phyloP scores from a whole-genome alignment of 495 filamentous ascomycete species.

The Cenococcum geophilum region DNA sequence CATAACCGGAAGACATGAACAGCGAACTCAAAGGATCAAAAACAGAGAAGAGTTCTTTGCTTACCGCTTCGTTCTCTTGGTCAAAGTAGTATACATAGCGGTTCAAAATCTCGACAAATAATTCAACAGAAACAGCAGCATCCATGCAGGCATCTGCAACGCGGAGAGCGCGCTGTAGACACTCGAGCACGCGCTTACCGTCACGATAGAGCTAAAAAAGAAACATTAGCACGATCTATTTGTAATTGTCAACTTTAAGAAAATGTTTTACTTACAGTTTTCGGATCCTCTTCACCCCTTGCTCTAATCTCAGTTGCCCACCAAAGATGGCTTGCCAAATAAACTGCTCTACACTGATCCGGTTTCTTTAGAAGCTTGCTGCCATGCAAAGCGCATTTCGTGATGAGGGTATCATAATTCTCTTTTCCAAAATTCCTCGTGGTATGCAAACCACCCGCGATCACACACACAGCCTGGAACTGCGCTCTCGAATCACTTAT shows the following conservation, averaged over 20 bases:
- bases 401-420: slow-evolving; percentile 98
- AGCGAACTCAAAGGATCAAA: neutral
- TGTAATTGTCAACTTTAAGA: neutral
- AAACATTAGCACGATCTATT: slow-evolving; percentile 29
- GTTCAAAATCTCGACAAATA: slow-evolving; percentile 97
- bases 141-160: slow-evolving; percentile 99
- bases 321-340: slow-evolving; percentile 93
- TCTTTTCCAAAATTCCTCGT: slow-evolving; percentile 85
- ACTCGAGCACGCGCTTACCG: slow-evolving; percentile 93
- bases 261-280: slow-evolving; percentile 55
- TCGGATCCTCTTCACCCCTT: slow-evolving; percentile 74
- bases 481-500: slow-evolving; percentile 92
- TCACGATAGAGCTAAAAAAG: slow-evolving; percentile 77
- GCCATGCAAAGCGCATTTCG: slow-evolving; percentile 91
- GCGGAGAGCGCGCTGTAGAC: slow-evolving; percentile 87
- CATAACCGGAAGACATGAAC: neutral
- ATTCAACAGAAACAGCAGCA: slow-evolving; percentile 91
- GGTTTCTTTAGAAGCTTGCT: slow-evolving; percentile 97
- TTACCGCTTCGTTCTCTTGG: slow-evolving; percentile 93
- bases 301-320: slow-evolving; percentile 88
- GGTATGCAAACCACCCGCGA: slow-evolving; percentile 80
- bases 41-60: slow-evolving; percentile 29
- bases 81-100: slow-evolving; percentile 99
- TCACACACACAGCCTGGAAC: slow-evolving; percentile 94
- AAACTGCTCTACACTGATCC: slow-evolving; percentile 94